Base-by-base conservation (phyloP, 1,284 basidiomycete genomes). In the Pseudozyma hubeiensis region DNA sequence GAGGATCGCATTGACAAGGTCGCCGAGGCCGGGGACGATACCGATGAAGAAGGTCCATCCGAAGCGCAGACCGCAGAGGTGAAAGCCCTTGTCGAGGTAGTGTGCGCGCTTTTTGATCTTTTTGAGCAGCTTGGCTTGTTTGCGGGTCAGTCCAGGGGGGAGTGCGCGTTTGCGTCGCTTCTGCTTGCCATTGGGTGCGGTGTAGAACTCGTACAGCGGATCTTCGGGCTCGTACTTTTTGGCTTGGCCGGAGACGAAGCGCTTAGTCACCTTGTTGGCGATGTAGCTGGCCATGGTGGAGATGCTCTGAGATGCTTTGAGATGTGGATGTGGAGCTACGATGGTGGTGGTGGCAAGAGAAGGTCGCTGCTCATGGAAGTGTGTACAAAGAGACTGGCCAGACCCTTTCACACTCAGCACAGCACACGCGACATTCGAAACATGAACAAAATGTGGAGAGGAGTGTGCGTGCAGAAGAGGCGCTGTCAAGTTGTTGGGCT, bases 31-130 rank as follows among this genome's bases (percentile, higher is more conserved):
- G 7, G 92, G 93, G 33, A 93, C 85, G n/a, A 93, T 87, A 0
- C 91, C 91, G 86, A 78, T 72, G 52, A 81, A 48, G 53, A 78
- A 77, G 10, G 87, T 87, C 90, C 91, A 96, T 5, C 95, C 94
- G 69, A 97, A 94, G 9, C 90, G 89, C 65, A 97, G 85, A 3
- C 94, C 93, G 77, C 91, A 93, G 10, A 97, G 57, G 49, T 84
- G 87, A 87, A 97, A 92, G 7, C 93, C 91, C 85, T 94, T 95
- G 87, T 98, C 95, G 58, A 98, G 91, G 81, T 91, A 90, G 82
- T 94, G 93, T 0, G 95, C 94, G 8, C 94, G 88, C 53, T 87
- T 87, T 82, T 74, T 67, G 56, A 84, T 76, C 64, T 84, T 84
- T 11, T 66, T 59, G 29, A 82, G 87, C 53, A 93, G 90, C 73